Evolutionary conservation across 1,284 basidiomycete species (phyloP), one percentile per base, ranked within the genome.

Genomic region (Stereum hirsutum): DNA sequence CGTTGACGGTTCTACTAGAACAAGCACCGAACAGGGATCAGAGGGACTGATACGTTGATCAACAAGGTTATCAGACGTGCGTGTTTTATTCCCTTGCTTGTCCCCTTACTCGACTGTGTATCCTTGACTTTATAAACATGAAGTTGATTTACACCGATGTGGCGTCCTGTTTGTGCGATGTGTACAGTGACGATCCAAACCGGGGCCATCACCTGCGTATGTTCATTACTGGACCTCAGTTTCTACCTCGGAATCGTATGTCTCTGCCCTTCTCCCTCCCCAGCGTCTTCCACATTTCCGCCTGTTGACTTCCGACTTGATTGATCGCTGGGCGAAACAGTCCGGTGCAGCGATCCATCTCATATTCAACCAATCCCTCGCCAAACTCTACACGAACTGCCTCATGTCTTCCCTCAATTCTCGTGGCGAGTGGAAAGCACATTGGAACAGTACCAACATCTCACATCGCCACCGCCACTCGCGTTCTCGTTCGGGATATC

Each of bases 161-260:
- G n/a, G n/a, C n/a, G n/a, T n/a, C n/a, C n/a, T n/a, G n/a, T n/a
- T n/a, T n/a, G n/a, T n/a, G n/a, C n/a, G 11, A 26, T 24, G 11
- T 21, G 12, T 38, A 14, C 36, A 38, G 36, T 38, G n/a, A 38
- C 36, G 11, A 24, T 38, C 20, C 36, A 38, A 24, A 38, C 36
- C 7, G 36, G 36, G 5, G 12, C 26, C 7, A 26, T 38, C 23
- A 38, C 36, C 4, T 38, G 21, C 4, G 12, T 38, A 8, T 38
- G 36, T 19, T 19, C 36, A 3, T 24, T 38, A 11, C 12, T 38
- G n/a, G 36, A 38, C 17, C 20, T 38, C n/a, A 20, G 20, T 14
- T 12, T 38, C n/a, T 38, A 38, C 36, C 26, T 38, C 21, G 36
- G 21, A 12, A 24, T 24, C 11, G 36, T 38, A 24, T 14, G 36